Base-by-base conservation (phyloP, 768 basidiomycete species). In the Hygrophoropsis aurantiaca region DNA sequence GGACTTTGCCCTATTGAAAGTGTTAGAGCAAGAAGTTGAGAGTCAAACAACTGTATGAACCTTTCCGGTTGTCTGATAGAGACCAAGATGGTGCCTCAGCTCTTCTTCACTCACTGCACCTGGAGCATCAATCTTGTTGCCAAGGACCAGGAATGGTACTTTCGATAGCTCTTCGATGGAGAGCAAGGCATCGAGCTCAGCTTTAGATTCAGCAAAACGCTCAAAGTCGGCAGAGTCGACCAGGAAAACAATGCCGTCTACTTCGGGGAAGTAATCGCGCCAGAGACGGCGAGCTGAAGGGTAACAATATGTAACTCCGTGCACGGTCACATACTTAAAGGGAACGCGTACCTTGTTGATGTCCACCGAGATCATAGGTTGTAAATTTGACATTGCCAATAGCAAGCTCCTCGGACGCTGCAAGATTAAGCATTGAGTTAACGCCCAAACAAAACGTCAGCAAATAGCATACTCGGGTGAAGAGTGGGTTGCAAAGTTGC, bases 41-140 rank as follows among this genome's bases (percentile, higher is more conserved):
- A 33, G 36, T 11, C 44, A 30, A 34, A 51, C 47, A 35, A 34
- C 15, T 5, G 27, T n/a, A 63, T 71, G 37, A 49, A 94, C 94
- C 86, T 99, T 98, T 66, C 97, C 97, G 19, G 97, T 99, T n/a
- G 97, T 99, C 72, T 97, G 94, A 73, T 94, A 97, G 40, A 99
- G 74, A 13, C 97, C 97, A 36, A 99, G 78, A 54, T 93, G 82
- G 61, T 97, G 92, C 64, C 97, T 86, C 54, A 99, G 74, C 67
- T 99, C 94, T 62, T 99, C 95, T 71, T 99, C 97, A 52, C 88
- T 91, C 53, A 99, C 94, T 32, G 97, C 97, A 32, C 94, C 93
- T 5, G 87, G 83, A n/a, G 94, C 94, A 62, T 98, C 97, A 60
- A 99, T 99, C 82, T 99, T 98, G 81, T 99, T 99, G 36, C 97